These are phyloP conservation scores for Dioscorea dumetorum DNA, from an alignment of 106 monocot species.

Conservation along the genomic window DNA sequence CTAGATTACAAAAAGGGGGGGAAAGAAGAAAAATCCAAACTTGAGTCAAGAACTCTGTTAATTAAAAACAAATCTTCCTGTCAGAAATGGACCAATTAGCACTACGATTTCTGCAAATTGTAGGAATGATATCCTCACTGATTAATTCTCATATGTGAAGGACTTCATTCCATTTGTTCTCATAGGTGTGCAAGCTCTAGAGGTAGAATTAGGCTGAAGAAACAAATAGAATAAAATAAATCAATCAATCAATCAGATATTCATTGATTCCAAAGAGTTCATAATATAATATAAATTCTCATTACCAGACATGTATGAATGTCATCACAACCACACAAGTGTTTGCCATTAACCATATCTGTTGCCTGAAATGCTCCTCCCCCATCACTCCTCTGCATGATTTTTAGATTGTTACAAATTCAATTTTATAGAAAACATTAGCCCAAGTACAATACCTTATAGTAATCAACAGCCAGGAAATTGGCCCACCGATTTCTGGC, in stretches of 20 bases:
- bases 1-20: too few species aligned
- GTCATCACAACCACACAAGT: slow-evolving; percentile 69
- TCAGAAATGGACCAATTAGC: too few species aligned
- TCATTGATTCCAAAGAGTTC: neutral
- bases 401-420: neutral
- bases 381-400: slow-evolving; percentile 57
- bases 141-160: too few species aligned
- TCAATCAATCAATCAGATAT: too few species aligned
- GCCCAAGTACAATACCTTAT: slow-evolving; percentile 39
- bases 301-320: slow-evolving; percentile 45
- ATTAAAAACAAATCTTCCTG: too few species aligned
- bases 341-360: slow-evolving; percentile 69
- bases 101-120: too few species aligned
- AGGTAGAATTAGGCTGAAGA: slow-evolving; percentile 14
- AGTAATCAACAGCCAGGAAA: slow-evolving; percentile 74
- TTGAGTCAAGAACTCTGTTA: too few species aligned
- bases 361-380: slow-evolving; percentile 58
- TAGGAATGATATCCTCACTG: too few species aligned
- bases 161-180: too few species aligned
- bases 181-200: slow-evolving; percentile 8
- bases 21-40: too few species aligned
- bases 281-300: neutral
- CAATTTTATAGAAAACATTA: neutral
- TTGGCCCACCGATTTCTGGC: slow-evolving; percentile 70
- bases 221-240: neutral